Base-by-base conservation (phyloP, 495 filamentous ascomycete species). In the Umbilicaria muhlenbergii region DNA sequence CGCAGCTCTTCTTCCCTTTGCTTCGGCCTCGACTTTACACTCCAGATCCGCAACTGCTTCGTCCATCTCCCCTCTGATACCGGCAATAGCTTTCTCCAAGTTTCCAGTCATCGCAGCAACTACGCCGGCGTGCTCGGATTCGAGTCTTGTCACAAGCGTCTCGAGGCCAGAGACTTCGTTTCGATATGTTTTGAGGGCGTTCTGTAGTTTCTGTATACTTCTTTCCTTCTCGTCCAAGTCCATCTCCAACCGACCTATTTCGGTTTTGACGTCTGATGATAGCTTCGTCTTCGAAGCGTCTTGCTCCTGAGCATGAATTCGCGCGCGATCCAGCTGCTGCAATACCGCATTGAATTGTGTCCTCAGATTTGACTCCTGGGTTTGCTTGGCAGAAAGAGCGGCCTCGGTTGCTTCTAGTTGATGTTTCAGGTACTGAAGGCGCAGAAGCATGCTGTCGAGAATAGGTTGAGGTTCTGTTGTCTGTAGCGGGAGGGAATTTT, bases 161-260 rank as follows among this genome's bases (percentile, higher is more conserved):
- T 86, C 78, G 0, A 86, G 66, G 38, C 69, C 63, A 14, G 61
- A 62, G 3, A 84, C 65, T 43, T 92, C 86, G 7, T 66, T 58
- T 8, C 70, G 65, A 51, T 87, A 87, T 11, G 67, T 66, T 14
- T 73, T 65, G 0, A 84, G 67, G 0, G 82, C 79, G 19, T 60
- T 52, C 48, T 71, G 73, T 18, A 87, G 65, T 24, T 74, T 68
- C 42, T 74, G 68, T 42, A 82, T 67, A 21, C 70, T 69, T 11
- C 70, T 48, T 13, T 73, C 67, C 18, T 81, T 69, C 33, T 81
- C 78, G 2, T 65, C 56, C 39, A 73, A 65, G 41, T 74, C 64
- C 4, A 52, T 57, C 28, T 75, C 68, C 12, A 77, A 61, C 5
- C 70, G 66, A 37, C 63, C 60, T 52, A 68, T 57, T 11, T 59